Percentiles rank a stretch among this genome's conserved stretches.
phyloP scores from a whole-genome alignment of 257 asterid species.

The Jacaranda copaia region DNA sequence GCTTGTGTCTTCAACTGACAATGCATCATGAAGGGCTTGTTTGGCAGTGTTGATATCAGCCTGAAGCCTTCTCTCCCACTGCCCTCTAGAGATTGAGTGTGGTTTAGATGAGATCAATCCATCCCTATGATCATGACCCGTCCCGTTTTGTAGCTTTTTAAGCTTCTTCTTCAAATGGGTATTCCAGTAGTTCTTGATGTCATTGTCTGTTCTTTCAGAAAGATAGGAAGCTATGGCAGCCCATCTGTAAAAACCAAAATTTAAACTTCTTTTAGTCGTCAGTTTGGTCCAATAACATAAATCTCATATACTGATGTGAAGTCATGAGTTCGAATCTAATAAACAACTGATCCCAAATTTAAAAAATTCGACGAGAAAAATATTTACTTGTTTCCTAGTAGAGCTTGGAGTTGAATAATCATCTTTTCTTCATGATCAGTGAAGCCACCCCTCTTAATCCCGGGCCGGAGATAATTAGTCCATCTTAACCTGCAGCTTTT shows the following conservation, averaged over 20 bases:
- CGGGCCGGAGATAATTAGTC: constrained; percentile 87
- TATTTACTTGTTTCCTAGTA: constrained; percentile 76
- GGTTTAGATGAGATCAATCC: constrained; percentile 32
- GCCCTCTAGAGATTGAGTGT: constrained; percentile 58
- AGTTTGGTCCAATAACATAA: too few relatives aligned
- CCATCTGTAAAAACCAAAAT: constrained; percentile 57
- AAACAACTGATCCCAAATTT: background rate
- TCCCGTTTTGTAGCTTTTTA: constrained; percentile 44
- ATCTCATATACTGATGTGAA: background rate
- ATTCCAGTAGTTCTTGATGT: constrained; percentile 84
- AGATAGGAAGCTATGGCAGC: constrained; percentile 90
- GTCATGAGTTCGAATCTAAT: too few relatives aligned
- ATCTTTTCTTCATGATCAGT: constrained; percentile 74
- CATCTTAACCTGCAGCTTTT: constrained; percentile 88
- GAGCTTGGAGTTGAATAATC: constrained; percentile 91
- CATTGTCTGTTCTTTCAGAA: constrained; percentile 87
- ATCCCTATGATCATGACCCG: background rate
- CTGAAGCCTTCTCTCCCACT: constrained; percentile 79
- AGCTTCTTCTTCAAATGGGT: constrained; percentile 78
- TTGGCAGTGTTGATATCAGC: constrained; percentile 73
- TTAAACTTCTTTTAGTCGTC: too few relatives aligned
- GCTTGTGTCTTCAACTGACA: constrained; percentile 44
- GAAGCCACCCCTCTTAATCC: constrained; percentile 80
- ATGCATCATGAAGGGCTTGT: constrained; percentile 74
- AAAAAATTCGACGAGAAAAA: background rate